Evolutionary conservation across 305 asterid species (phyloP).

Genomic region (Ilex paraguariensis): DNA sequence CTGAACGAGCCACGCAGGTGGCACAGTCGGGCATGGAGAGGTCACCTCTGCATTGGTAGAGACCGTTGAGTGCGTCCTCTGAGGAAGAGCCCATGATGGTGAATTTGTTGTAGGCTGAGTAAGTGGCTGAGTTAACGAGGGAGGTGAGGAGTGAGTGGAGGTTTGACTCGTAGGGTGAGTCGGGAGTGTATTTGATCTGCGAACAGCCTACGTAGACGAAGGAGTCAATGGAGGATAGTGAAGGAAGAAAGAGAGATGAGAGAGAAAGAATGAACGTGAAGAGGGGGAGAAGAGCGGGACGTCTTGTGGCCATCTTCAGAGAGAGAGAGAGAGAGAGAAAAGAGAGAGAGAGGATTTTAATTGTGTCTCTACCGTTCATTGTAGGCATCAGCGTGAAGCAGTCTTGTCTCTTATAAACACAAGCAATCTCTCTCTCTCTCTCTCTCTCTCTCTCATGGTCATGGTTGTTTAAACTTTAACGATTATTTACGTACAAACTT

Average conservation of each 20-base stretch:
- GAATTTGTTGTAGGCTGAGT: constrained; percentile 81
- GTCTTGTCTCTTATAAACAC: too few species aligned
- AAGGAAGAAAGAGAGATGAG: constrained; percentile 14
- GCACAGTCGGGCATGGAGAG: constrained; percentile 86
- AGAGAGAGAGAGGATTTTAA: too few species aligned
- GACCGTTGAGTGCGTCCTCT: constrained; percentile 55
- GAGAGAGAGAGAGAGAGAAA: too few species aligned
- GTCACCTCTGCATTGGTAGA: constrained; percentile 89
- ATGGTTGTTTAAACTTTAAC: too few species aligned
- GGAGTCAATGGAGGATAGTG: constrained; percentile 34
- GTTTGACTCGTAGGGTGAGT: constrained; percentile 65
- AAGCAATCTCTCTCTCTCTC: too few species aligned
- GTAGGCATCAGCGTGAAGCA: too few species aligned
- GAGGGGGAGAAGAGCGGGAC: constrained; percentile 8
- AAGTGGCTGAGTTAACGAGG: constrained; percentile 83
- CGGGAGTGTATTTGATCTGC: constrained; percentile 52
- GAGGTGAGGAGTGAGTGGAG: constrained; percentile 77
- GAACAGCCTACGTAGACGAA: constrained; percentile 85
- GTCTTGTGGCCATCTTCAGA: too few species aligned
- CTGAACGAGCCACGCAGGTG: constrained; percentile 66
- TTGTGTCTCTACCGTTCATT: too few species aligned
- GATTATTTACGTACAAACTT: too few species aligned
- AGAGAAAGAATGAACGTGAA: constrained; percentile 9
- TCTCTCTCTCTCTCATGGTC: too few species aligned
- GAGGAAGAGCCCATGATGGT: constrained; percentile 52